Evolutionary conservation across 257 asterid species (phyloP).

Genomic region (Solanum medicagineum): DNA sequence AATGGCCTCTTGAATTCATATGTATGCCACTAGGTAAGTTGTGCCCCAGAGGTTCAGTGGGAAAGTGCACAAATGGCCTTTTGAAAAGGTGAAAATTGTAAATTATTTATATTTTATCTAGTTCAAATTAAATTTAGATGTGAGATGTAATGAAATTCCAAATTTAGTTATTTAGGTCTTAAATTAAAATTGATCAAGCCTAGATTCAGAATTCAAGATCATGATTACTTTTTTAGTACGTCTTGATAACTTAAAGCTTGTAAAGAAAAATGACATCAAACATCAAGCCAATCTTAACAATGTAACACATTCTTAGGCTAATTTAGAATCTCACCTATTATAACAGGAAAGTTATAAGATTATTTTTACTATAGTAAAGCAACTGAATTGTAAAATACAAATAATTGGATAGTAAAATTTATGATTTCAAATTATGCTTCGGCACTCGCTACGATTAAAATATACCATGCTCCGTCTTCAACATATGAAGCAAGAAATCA

Average conservation of each 20-base stretch:
- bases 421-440: neutral
- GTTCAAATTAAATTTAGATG: too few relatives aligned
- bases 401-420: too few relatives aligned
- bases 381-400: neutral
- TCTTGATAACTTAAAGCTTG: neutral
- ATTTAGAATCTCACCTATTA: too few relatives aligned
- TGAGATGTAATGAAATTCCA: neutral
- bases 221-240: neutral
- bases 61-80: too few relatives aligned
- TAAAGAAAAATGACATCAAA: neutral
- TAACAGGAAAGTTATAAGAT: neutral
- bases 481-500: too few relatives aligned
- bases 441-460: too few relatives aligned
- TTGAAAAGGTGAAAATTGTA: neutral
- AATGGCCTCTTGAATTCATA: neutral
- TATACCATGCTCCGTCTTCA: too few relatives aligned
- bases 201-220: too few relatives aligned
- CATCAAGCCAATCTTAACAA: neutral
- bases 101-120: neutral
- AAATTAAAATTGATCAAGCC: neutral
- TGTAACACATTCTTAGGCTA: neutral
- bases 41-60: too few relatives aligned
- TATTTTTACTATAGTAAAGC: too few relatives aligned
- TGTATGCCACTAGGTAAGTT: too few relatives aligned
- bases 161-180: too few relatives aligned